A percentile compares a stretch with the other conserved stretches of the same genome.
Evolutionary conservation across 257 asterid species (phyloP).

Genomic region (Euphrasia confusa): DNA sequence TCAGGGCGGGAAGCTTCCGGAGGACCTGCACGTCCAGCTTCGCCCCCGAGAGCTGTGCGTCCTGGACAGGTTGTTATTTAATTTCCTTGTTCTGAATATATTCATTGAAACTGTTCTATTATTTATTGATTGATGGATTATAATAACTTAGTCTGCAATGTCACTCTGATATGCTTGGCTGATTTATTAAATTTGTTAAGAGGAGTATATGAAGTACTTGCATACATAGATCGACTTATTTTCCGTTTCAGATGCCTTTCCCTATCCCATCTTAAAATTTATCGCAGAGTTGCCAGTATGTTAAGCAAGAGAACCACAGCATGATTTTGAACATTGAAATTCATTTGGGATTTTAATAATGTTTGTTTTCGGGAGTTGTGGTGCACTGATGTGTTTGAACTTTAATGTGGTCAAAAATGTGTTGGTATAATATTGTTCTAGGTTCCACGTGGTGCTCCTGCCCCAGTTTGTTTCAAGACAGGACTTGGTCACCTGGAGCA

Average conservation of each 20-base stretch:
- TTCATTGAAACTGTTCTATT: background rate
- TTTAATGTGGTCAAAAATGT: conserved; percentile 2
- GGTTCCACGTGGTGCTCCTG: conserved; percentile 99
- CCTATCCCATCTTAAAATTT: background rate
- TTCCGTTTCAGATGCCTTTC: background rate
- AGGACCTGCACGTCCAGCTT: conserved; percentile 53
- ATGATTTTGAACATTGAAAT: conserved; percentile 18
- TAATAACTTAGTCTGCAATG: background rate
- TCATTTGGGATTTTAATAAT: background rate
- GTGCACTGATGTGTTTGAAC: background rate
- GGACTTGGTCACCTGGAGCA: conserved; percentile 98
- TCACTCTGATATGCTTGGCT: background rate
- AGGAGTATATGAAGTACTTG: background rate
- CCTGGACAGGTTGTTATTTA: conserved; percentile 78
- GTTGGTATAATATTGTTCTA: conserved; percentile 29
- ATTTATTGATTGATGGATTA: background rate
- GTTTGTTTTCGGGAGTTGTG: background rate
- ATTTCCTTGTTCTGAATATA: conserved; percentile 14
- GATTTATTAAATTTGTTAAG: background rate
- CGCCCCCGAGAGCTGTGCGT: conserved; percentile 93
- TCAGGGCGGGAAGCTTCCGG: conserved; percentile 60
- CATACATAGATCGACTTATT: background rate
- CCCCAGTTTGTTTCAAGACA: conserved; percentile 87
- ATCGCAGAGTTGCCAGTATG: background rate
- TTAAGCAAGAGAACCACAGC: background rate